A percentile compares a stretch with the other conserved stretches of the same genome.
Evolutionary conservation across 2,329 filamentous ascomycete genomes (phyloP).

Genomic region (Fusarium succisae): DNA sequence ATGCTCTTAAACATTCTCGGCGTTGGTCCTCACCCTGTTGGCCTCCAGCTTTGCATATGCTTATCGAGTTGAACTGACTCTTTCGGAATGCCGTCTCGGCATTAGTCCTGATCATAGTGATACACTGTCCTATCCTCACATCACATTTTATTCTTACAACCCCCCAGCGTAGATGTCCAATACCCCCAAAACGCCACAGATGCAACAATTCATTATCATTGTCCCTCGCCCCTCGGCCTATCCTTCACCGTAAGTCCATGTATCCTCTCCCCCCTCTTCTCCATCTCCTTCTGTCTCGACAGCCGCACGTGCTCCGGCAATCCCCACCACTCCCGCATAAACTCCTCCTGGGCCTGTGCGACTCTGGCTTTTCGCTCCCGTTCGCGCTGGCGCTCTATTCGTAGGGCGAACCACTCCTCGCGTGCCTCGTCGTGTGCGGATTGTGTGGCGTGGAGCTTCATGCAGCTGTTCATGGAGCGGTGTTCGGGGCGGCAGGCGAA

Average conservation of each 20-base stretch:
- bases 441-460: slow-evolving; percentile 86
- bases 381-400: slow-evolving; percentile 75
- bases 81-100: not conserved
- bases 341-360: slow-evolving; percentile 70
- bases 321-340: slow-evolving; percentile 75
- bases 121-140: slow-evolving; percentile 2
- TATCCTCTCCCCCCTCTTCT: slow-evolving; percentile 61
- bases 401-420: slow-evolving; percentile 89
- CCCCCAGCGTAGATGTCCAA: slow-evolving; percentile 34
- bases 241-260: slow-evolving; percentile 59
- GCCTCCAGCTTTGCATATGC: not conserved
- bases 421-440: slow-evolving; percentile 87
- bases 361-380: slow-evolving; percentile 70
- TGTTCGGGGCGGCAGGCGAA: slow-evolving; percentile 85
- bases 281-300: slow-evolving; percentile 58
- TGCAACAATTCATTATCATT: slow-evolving; percentile 28
- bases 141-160: slow-evolving; percentile 31
- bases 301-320: slow-evolving; percentile 65
- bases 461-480: slow-evolving; percentile 91
- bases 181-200: slow-evolving; percentile 37
- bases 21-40: not conserved
- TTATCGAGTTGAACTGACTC: not conserved
- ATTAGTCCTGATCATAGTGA: not conserved
- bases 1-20: slow-evolving; percentile 12
- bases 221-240: slow-evolving; percentile 24